Evolutionary conservation across 1,139 yeast species (phyloP), one percentile per base, ranked within the genome.

Genomic region (Kodamaea ohmeri): DNA sequence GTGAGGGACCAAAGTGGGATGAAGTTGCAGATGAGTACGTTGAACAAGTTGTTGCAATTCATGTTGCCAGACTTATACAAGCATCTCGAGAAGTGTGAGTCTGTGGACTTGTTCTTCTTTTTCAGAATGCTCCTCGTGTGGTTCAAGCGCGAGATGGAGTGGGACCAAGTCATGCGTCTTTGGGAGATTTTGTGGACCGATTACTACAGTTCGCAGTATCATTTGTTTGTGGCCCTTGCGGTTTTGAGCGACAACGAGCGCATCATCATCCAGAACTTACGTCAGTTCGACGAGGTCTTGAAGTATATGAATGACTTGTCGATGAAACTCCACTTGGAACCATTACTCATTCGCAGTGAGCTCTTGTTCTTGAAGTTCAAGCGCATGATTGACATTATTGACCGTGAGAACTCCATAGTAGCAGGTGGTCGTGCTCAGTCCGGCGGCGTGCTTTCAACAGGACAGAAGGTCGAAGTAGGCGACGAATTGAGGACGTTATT

Each of bases 181-280:
- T 92, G 97, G 98, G 97, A 94, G 55, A 80, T 85, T 1, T 67
- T 92, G 42, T 88, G 95, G 83, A 90, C 97, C 0, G 94, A 92
- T 61, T 83, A 66, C 55, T 80, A 85, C 52, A 76, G 90, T 1
- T 80, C 92, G 8, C 97, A 92, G 56, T 89, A 83, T 58, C 95
- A 89, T 51, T 63, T 92, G 32, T 89, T 92, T 54, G 73, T 92
- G 52, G 94, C 96, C 14, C 66, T 92, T 48, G 92, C 95, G 0
- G 82, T 92, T 15, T 71, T 94, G 39, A 95, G 92, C 53, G 89
- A 87, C 52, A 83, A 90, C 58, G 88, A 89, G 52, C 76, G 83
- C 35, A 80, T 86, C 22, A 86, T 92, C 32, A 77, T 82, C 48
- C 78, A 80, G 37, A 85, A 88, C 53, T 68, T 90, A 44, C 66